Conservation (phyloP, 805 yeast species). For the Kluyveromyces aestuarii region DNA sequence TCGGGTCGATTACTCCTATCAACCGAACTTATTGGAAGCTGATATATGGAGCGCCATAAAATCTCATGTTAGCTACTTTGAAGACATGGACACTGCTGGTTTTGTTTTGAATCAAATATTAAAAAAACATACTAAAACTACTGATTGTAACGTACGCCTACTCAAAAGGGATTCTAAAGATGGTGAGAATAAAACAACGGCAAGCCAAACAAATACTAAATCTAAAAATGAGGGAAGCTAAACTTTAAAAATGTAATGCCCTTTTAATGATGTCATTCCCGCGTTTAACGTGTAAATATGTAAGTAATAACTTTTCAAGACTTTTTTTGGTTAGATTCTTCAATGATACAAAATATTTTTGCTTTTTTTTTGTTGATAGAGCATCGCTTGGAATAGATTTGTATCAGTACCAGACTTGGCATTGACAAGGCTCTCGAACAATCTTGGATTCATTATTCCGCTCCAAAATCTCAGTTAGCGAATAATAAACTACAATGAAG, state of each 20-base stretch:
- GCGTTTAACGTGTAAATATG: too few species aligned
- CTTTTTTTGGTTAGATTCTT: too few species aligned
- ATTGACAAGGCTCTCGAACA: background rate
- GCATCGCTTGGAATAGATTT: background rate
- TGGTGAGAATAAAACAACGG: background rate
- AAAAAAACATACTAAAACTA: constrained; percentile 2
- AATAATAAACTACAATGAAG: constrained; percentile 44
- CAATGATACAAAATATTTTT: too few species aligned
- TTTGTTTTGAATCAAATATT: constrained; percentile 58
- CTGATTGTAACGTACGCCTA: background rate
- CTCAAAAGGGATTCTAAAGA: background rate
- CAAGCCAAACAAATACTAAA: background rate
- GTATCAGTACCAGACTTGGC: too few species aligned
- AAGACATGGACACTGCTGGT: constrained; percentile 74
- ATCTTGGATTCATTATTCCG: background rate
- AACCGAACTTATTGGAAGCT: constrained; percentile 70
- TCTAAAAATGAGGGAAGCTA: background rate
- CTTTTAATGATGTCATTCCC: too few species aligned
- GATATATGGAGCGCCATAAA: constrained; percentile 73
- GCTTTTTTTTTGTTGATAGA: too few species aligned
- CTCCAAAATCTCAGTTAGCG: background rate
- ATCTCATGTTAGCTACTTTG: constrained; percentile 85
- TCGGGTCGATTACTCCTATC: constrained; percentile 71
- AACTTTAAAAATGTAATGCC: too few species aligned
- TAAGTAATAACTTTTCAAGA: too few species aligned